phyloP scores from a whole-genome alignment of 768 basidiomycete genomes.

The Kwoniella sp. region DNA sequence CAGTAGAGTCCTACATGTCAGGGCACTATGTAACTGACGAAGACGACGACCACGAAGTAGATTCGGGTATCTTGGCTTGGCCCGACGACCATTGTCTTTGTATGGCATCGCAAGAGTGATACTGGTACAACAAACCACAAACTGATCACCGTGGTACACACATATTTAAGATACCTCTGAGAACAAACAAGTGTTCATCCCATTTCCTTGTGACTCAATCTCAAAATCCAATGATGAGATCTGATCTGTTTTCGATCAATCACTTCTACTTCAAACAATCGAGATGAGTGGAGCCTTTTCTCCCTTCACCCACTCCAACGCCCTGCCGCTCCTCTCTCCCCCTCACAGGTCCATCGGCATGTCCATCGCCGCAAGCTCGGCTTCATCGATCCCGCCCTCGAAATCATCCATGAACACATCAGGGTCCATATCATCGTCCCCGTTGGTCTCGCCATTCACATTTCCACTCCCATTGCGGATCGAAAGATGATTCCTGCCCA shows the following conservation, averaged over 20 bases:
- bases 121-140: no score
- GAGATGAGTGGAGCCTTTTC: background rate
- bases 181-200: no score
- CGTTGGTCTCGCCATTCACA: conserved; percentile 12
- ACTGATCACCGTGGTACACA: no score
- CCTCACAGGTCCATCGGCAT: conserved; percentile 25
- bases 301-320: background rate
- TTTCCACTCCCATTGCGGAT: conserved; percentile 6
- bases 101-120: no score
- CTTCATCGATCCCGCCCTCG: conserved; percentile 32
- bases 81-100: no score
- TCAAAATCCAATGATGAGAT: no score
- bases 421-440: conserved; percentile 28
- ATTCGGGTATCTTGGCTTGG: no score
- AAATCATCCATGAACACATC: conserved; percentile 35
- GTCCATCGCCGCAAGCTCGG: conserved; percentile 33
- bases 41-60: no score
- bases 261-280: background rate
- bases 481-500: conserved; percentile 8
- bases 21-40: no score
- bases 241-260: background rate
- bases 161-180: no score
- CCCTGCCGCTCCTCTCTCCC: background rate
- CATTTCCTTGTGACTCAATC: no score
- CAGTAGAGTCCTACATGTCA: no score